Conservation (phyloP, 169 alveolate genomes). For the Plasmodium sp. region DNA sequence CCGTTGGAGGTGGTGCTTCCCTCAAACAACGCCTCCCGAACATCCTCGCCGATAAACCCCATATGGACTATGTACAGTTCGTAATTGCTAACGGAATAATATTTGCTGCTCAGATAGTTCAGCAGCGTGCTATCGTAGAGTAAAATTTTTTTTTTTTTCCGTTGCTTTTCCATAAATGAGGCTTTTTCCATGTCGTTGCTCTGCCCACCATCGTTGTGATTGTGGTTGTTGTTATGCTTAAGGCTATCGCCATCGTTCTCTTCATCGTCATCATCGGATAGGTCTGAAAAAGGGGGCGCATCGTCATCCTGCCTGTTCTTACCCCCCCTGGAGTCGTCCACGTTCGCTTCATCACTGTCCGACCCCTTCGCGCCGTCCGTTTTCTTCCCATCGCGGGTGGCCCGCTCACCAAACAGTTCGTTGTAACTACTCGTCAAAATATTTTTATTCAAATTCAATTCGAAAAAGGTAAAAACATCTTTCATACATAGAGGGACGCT, state of each 20-base stretch:
- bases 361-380: neutral
- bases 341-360: neutral
- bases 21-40: slow-evolving; percentile 2
- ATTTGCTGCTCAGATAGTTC: slow-evolving; percentile 49
- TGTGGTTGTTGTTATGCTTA: neutral
- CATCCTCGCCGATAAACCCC: slow-evolving; percentile 8
- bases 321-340: neutral
- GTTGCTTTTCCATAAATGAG: slow-evolving; percentile 21
- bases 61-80: slow-evolving; percentile 41
- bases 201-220: neutral
- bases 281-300: neutral
- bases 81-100: slow-evolving; percentile 31
- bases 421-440: slow-evolving; percentile 21
- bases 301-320: neutral
- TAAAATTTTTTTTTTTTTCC: slow-evolving; percentile 42
- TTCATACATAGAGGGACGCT: slow-evolving; percentile 72
- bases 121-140: slow-evolving; percentile 39
- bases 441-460: slow-evolving; percentile 58
- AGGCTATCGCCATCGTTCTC: neutral
- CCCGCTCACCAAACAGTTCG: slow-evolving; percentile 13
- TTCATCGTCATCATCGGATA: neutral
- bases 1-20: neutral
- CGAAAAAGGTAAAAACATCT: slow-evolving; percentile 67
- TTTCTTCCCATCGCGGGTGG: neutral
- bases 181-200: slow-evolving; percentile 2